Evolutionary conservation across 139 green algal species (phyloP), one percentile per base, ranked within the genome.

Genomic region (Yamagishiella unicocca): DNA sequence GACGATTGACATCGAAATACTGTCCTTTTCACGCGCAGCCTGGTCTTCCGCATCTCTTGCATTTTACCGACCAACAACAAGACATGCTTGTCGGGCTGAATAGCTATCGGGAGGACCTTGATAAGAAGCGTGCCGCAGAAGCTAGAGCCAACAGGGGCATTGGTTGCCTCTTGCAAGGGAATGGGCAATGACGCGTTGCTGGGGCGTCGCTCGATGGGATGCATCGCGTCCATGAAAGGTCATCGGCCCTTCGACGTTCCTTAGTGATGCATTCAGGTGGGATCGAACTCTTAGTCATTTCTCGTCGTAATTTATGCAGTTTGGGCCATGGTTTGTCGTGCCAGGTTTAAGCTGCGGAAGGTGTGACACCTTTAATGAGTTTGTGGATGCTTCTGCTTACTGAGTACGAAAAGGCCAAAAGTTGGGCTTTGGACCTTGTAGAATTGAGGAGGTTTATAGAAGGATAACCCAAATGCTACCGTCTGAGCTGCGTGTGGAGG

Each of bases 11-110:
- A n/a, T n/a, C n/a, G n/a, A n/a, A n/a, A n/a, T n/a, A n/a, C n/a
- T n/a, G n/a, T n/a, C 17, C 50, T 46, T 24, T 33, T 3, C 66
- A 37, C 29, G 8, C 38, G 78, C 78, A 84, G 78, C 58, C 58
- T 29, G 78, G 55, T 0, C 55, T 84, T 9, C 78, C 78, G 2
- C 78, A 84, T 27, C 61, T 84, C 4, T 43, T 45, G 2, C 78
- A 84, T 42, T 70, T 70, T 38, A 84, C 78, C 1, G 27, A 84
- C 78, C 58, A 74, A 61, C 45, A 84, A 29, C 31, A 53, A 33
- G 78, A 84, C 55, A 70, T 84, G 58, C 78, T 84, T 6, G 54
- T 43, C 4, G 78, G 58, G 2, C 58, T 84, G 0, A 84, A 84
- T 38, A 55, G 19, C 58, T 84, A 84, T 10, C 35, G 38, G 9